Percentiles rank a stretch among this genome's conserved stretches.
These are phyloP conservation scores for Ascochyta fabae DNA, from an alignment of 2,329 filamentous ascomycete genomes.

Conservation along the genomic window DNA sequence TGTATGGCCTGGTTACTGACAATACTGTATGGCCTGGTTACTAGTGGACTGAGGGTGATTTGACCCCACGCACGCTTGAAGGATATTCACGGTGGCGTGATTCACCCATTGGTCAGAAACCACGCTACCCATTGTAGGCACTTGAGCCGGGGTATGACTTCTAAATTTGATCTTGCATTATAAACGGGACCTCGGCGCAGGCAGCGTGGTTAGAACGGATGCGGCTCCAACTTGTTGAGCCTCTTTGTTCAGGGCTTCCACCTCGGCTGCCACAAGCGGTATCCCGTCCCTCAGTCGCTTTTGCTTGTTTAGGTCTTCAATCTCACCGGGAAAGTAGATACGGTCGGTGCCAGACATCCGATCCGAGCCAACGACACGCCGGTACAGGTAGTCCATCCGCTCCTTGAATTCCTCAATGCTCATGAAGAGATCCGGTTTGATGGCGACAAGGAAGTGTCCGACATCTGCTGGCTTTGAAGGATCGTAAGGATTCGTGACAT, in stretches of 20 bases:
- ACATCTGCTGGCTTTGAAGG: slow-evolving; percentile 71
- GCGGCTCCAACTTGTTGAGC: slow-evolving; percentile 53
- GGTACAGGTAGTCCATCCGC: slow-evolving; percentile 66
- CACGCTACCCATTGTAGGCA: too few relatives aligned
- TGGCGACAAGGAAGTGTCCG: slow-evolving; percentile 69
- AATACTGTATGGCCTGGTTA: too few relatives aligned
- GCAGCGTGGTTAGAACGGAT: slow-evolving; percentile 18
- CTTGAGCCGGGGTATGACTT: too few relatives aligned
- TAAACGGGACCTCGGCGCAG: slow-evolving; percentile 23
- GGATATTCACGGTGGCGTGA: too few relatives aligned
- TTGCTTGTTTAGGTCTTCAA: slow-evolving; percentile 22
- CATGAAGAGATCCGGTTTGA: slow-evolving; percentile 80
- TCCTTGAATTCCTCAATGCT: slow-evolving; percentile 70
- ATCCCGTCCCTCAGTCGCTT: slow-evolving; percentile 54
- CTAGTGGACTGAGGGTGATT: too few relatives aligned
- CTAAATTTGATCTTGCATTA: neutral
- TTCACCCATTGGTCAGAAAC: too few relatives aligned
- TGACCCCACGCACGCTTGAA: too few relatives aligned
- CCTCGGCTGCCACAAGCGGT: slow-evolving; percentile 57
- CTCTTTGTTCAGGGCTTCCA: slow-evolving; percentile 58
- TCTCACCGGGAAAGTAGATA: slow-evolving; percentile 62
- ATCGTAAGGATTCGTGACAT: slow-evolving; percentile 80
- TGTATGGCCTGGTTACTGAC: too few relatives aligned
- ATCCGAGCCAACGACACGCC: slow-evolving; percentile 60
- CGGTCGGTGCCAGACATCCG: slow-evolving; percentile 61